Percentiles rank a stretch among this genome's conserved stretches.
Evolutionary conservation across 2,329 filamentous ascomycete genomes (phyloP).

Genomic region (Penicillium sp.): DNA sequence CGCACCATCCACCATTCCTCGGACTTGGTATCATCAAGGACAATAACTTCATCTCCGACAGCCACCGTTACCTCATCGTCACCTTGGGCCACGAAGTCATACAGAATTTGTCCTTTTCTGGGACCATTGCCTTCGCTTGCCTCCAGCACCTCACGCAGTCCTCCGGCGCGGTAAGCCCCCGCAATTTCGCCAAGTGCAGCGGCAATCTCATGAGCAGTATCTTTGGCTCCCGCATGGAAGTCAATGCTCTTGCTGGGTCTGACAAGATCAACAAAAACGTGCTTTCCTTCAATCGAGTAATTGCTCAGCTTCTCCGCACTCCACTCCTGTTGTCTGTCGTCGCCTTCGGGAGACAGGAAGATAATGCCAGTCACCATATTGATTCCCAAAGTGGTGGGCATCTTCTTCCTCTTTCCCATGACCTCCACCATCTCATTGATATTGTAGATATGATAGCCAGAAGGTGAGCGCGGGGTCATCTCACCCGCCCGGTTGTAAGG

Average conservation of each 20-base stretch:
- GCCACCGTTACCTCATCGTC: constrained; percentile 94
- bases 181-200: constrained; percentile 83
- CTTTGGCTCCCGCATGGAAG: constrained; percentile 95
- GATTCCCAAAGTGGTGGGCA: constrained; percentile 95
- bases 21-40: constrained; percentile 87
- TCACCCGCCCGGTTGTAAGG: constrained; percentile 56
- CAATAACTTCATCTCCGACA: constrained; percentile 83
- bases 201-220: constrained; percentile 93
- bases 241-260: constrained; percentile 92
- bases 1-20: constrained; percentile 99
- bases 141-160: constrained; percentile 78
- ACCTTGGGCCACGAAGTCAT: constrained; percentile 95
- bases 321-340: constrained; percentile 90
- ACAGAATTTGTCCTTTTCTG: constrained; percentile 84
- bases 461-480: constrained; percentile 61
- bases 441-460: constrained; percentile 91
- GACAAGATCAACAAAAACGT: constrained; percentile 92
- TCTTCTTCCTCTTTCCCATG: constrained; percentile 96
- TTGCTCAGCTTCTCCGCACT: constrained; percentile 92
- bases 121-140: constrained; percentile 70
- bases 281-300: constrained; percentile 96
- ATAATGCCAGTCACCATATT: constrained; percentile 87
- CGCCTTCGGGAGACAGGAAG: constrained; percentile 82
- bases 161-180: constrained; percentile 79
- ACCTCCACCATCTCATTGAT: constrained; percentile 97